These are phyloP conservation scores for Hypoxylon fragiforme DNA, from an alignment of 495 filamentous ascomycete genomes.

Conservation along the genomic window DNA sequence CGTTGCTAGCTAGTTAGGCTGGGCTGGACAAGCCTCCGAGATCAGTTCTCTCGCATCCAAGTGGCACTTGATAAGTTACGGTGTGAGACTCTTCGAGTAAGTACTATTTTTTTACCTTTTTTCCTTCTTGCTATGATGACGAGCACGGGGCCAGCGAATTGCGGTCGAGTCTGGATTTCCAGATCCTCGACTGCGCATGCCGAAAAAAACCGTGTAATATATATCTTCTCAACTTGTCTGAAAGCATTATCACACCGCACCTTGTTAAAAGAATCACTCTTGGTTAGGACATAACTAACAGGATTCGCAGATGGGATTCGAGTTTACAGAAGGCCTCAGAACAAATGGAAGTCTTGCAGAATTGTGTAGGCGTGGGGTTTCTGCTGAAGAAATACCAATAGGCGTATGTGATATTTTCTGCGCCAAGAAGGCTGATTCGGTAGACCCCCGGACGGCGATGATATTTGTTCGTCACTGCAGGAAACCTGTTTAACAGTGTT, in stretches of 20 bases:
- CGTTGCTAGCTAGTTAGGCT: neutral
- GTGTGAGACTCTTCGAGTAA: conserved; percentile 2
- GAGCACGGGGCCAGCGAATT: conserved; percentile 58
- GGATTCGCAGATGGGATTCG: neutral
- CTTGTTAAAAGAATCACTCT: too few species aligned
- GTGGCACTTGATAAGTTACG: neutral
- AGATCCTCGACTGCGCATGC: conserved; percentile 37
- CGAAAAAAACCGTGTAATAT: conserved; percentile 53
- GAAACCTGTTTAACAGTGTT: too few species aligned
- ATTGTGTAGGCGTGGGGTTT: too few species aligned
- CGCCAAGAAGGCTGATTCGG: too few species aligned
- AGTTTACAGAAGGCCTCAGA: neutral
- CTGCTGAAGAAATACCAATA: too few species aligned
- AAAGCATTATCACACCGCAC: conserved; percentile 15
- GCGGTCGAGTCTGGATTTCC: conserved; percentile 33
- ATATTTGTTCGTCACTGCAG: too few species aligned
- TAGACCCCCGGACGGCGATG: too few species aligned
- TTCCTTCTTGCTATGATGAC: conserved; percentile 49
- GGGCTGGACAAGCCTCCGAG: neutral
- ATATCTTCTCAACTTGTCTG: conserved; percentile 58
- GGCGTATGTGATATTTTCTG: too few species aligned
- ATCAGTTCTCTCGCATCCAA: neutral
- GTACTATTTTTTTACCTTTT: conserved; percentile 1
- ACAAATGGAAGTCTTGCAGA: too few species aligned
- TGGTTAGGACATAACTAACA: neutral